Evolutionary conservation across 2,329 filamentous ascomycete genomes (phyloP), one percentile per base, ranked within the genome.

Genomic region (Aspergillus novofumigatus): DNA sequence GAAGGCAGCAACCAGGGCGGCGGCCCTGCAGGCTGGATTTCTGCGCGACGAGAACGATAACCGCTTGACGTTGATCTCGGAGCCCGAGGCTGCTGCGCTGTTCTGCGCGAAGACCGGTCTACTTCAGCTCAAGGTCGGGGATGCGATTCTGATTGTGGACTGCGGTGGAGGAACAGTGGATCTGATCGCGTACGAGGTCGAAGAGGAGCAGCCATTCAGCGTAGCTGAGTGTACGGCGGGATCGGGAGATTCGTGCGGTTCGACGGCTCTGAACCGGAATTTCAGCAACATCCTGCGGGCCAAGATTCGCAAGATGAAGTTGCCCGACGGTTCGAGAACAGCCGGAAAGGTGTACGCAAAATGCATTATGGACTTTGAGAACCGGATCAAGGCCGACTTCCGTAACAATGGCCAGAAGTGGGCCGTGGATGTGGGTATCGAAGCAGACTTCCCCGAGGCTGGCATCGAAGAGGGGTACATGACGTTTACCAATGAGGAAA

Each of bases 301-400:
- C 60, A 97, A 97, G 82, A 97, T 99, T 68, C 85, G 93, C 66
- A 97, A 97, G 82, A 97, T 97, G 94, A 97, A 97, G 78, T 82
- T 99, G 49, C 92, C 94, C 1, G 93, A 97, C 71, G 93, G 92
- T 49, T 97, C 93, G 66, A 95, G 93, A 78, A 97, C 92, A 2
- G 93, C 94, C n/a, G 93, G 93, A 47, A 92, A 93, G 76, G 94
- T 99, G 54, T 97, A 97, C 75, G 93, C 93, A 65, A 97, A 97
- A 80, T 97, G 93, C 75, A 97, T 99, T 77, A 97, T 97, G 93
- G 94, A 99, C 77, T 99, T 99, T 69, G 94, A 99, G 81, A 97
- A 97, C 84, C 84, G 94, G 75, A 97, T 99, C 84, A 99, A 99
- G 83, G 94, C 94, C 51, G 94, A 97, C 76, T 99, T 99, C 87